Base-by-base conservation (phyloP, 2,329 filamentous ascomycete species). In the Setomelanomma holmii region DNA sequence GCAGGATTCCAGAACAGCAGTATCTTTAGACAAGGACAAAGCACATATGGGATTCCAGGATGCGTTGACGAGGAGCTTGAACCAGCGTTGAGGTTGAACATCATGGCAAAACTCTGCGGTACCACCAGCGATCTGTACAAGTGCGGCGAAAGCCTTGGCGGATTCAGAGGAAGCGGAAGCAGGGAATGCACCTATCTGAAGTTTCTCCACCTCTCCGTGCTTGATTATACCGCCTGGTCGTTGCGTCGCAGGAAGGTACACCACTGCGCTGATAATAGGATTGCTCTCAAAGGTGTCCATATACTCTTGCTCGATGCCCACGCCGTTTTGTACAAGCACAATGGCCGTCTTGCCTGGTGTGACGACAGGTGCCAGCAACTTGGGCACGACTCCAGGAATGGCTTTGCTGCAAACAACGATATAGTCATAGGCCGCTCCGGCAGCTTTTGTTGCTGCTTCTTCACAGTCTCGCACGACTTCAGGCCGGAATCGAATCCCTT, bases 11-110 rank as follows among this genome's bases (percentile, higher is more conserved):
- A 86, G 69, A 64, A 84, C 82, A 0, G 78, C 66, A 0, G 81
- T 78, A 17, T 84, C 84, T 50, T 82, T 79, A 36, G 78, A 76
- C 0, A 81, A 76, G 0, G 83, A 81, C 1, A 87, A 72, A 0
- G 84, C 84, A 36, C 82, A 85, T 30, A 86, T 76, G 0, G 84
- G 81, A 58, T 88, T 88, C 81, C 83, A 87, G 0, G 82, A 78
- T 1, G 80, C 84, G 62, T 88, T 88, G 68, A 84, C 76, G 0
- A 87, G 73, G 0, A 87, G 77, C 67, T 88, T 88, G 45, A 78
- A 76, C 85, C 85, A 88, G 6, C 85, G 78, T 45, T 81, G 78
- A 0, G 78, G 66, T 56, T 88, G 84, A 7, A 88, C 77, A 54
- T 87, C 78, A 4, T 79, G 75, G 33, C 81, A 76, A 4, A 83